A percentile compares a stretch with the other conserved stretches of the same genome.
phyloP scores from a whole-genome alignment of 2,329 filamentous ascomycete species.

The Venturiaceae sp. region DNA sequence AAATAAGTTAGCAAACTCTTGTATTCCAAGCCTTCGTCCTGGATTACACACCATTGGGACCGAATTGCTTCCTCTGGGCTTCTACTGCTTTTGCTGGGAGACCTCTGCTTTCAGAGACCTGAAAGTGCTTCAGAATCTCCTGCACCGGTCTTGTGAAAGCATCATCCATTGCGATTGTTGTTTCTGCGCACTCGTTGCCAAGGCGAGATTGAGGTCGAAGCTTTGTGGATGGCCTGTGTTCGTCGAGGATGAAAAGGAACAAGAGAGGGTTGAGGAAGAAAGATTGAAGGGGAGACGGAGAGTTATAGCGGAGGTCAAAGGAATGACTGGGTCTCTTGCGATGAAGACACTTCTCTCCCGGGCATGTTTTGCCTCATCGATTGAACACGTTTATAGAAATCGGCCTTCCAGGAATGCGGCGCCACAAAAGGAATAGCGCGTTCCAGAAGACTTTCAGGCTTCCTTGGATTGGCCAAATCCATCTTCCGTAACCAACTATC shows the following conservation, averaged over 20 bases:
- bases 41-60: slow-evolving; percentile 40
- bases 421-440: too few relatives aligned
- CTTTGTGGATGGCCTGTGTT: neutral
- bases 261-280: neutral
- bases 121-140: slow-evolving; percentile 43
- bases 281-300: neutral
- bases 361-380: too few relatives aligned
- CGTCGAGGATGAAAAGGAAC: neutral
- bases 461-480: too few relatives aligned
- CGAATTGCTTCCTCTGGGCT: slow-evolving; percentile 37
- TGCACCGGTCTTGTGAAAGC: slow-evolving; percentile 39
- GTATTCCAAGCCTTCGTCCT: slow-evolving; percentile 10
- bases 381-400: too few relatives aligned
- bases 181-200: neutral
- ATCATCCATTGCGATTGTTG: slow-evolving; percentile 36
- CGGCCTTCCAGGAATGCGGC: too few relatives aligned
- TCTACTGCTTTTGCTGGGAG: slow-evolving; percentile 39
- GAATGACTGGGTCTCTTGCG: too few relatives aligned
- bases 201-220: neutral
- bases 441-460: too few relatives aligned
- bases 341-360: too few relatives aligned
- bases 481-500: too few relatives aligned
- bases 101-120: slow-evolving; percentile 40
- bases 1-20: slow-evolving; percentile 5
- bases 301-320: too few relatives aligned